Conservation (phyloP, 2,329 filamentous ascomycete species). For the Alternaria postmessia region DNA sequence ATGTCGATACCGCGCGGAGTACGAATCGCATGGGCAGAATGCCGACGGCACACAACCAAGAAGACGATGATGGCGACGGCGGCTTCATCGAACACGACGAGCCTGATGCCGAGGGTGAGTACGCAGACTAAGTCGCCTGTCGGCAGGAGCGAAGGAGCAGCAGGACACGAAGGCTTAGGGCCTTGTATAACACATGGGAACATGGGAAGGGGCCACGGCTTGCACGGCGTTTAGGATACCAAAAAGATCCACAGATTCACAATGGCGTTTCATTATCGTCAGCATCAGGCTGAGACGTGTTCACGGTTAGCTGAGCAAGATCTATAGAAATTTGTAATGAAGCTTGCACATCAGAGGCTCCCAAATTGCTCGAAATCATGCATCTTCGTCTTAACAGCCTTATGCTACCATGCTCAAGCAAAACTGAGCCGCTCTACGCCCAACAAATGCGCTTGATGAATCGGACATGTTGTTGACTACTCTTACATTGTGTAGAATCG, state of each 20-base stretch:
- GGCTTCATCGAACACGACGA: conserved; percentile 52
- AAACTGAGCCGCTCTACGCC: conserved; percentile 13
- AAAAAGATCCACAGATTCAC: conserved; percentile 20
- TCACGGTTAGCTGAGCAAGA: conserved; percentile 5
- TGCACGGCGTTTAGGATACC: conserved; percentile 39
- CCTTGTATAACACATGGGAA: conserved; percentile 25
- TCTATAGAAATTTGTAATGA: not conserved
- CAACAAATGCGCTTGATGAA: conserved; percentile 17
- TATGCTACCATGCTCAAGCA: conserved; percentile 17
- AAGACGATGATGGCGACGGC: conserved; percentile 42
- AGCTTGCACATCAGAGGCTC: not conserved
- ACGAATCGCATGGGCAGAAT: conserved; percentile 37
- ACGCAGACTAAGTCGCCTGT: conserved; percentile 27
- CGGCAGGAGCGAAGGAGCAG: not conserved
- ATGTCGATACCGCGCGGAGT: conserved; percentile 37
- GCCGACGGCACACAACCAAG: conserved; percentile 27
- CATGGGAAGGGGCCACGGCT: conserved; percentile 18
- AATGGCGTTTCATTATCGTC: conserved; percentile 11
- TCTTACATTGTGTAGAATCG: conserved; percentile 88
- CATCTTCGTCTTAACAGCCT: not conserved
- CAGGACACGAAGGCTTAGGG: not conserved
- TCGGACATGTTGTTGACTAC: not conserved
- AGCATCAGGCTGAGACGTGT: conserved; percentile 4
- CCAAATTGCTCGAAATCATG: not conserved
- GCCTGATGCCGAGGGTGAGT: conserved; percentile 50